Evolutionary conservation across 1,139 yeast species (phyloP).

Genomic region (Scheffersomyces illinoinensis): DNA sequence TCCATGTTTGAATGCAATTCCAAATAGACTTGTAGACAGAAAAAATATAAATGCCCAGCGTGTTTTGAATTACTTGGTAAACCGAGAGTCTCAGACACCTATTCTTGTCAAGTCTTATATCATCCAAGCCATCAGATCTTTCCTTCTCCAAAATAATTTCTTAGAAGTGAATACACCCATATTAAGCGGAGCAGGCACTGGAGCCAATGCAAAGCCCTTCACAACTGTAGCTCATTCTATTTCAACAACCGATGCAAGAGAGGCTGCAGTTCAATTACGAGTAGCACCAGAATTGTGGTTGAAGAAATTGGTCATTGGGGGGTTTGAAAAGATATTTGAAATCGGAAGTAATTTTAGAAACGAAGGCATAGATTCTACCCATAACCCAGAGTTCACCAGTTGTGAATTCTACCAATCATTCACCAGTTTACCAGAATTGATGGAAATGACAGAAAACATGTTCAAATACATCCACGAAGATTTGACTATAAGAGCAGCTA

Average conservation of each 20-base stretch:
- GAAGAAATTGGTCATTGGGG: slow-evolving; percentile 76
- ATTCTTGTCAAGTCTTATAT: slow-evolving; percentile 58
- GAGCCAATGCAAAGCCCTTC: slow-evolving; percentile 90
- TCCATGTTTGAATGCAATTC: slow-evolving; percentile 66
- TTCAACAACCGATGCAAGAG: slow-evolving; percentile 25
- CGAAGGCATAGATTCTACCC: slow-evolving; percentile 91
- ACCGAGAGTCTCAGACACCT: slow-evolving; percentile 46
- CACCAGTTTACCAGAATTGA: slow-evolving; percentile 67
- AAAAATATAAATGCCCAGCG: slow-evolving; percentile 65
- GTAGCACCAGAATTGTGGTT: slow-evolving; percentile 97
- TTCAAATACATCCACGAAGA: slow-evolving; percentile 38
- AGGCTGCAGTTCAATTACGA: slow-evolving; percentile 55
- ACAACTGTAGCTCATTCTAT: slow-evolving; percentile 55
- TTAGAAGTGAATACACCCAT: slow-evolving; percentile 89
- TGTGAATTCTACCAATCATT: slow-evolving; percentile 91
- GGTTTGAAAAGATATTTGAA: slow-evolving; percentile 85
- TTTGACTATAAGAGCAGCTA: slow-evolving; percentile 10
- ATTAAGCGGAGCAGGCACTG: slow-evolving; percentile 69
- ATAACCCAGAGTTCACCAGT: slow-evolving; percentile 92
- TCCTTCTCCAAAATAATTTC: slow-evolving; percentile 57
- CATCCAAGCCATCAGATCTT: slow-evolving; percentile 55
- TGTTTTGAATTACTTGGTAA: slow-evolving; percentile 73
- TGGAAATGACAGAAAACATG: slow-evolving; percentile 62
- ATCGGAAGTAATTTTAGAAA: slow-evolving; percentile 85
- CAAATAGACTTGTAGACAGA: slow-evolving; percentile 57